Base-by-base conservation (phyloP, 257 asterid species). In the Cruciata laevipes region DNA sequence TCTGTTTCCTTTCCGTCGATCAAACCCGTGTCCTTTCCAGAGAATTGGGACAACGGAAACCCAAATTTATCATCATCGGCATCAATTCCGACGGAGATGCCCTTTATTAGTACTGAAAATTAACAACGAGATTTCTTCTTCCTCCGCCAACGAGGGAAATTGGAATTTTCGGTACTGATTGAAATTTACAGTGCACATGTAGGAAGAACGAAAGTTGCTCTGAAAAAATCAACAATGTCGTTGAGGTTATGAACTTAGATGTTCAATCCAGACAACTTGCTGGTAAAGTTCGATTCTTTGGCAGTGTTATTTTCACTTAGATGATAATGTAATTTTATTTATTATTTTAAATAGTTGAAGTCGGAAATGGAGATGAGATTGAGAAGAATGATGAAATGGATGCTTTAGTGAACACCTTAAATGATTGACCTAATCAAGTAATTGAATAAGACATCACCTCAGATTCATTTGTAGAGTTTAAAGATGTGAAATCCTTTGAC, bases 131-230 rank as follows among this genome's bases (percentile, higher is more conserved):
- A n/a, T n/a, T n/a, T n/a, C n/a, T n/a, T n/a, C n/a, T n/a, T n/a
- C n/a, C n/a, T n/a, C n/a, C n/a, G n/a, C n/a, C n/a, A n/a, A n/a
- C n/a, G n/a, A n/a, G n/a, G n/a, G n/a, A n/a, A n/a, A n/a, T n/a
- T n/a, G n/a, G n/a, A n/a, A n/a, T n/a, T n/a, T n/a, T n/a, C n/a
- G n/a, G n/a, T n/a, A n/a, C n/a, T n/a, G n/a, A n/a, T n/a, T n/a
- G n/a, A n/a, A n/a, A n/a, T n/a, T n/a, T n/a, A n/a, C n/a, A n/a
- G 95, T 87, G 38, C 79, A 70, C 75, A 83, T 42, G 82, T 40
- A 71, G 90, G 72, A 75, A 79, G 21, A 76, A 75, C 35, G 35
- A 5, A 31, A 31, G 35, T 71, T 49, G 63, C 44, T 65, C 74
- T 23, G 63, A 83, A 51, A 86, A 89, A 69, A 76, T 85, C 61